Base-by-base conservation (phyloP, 108 stramenopile species). In the Conticribra guillardii region DNA sequence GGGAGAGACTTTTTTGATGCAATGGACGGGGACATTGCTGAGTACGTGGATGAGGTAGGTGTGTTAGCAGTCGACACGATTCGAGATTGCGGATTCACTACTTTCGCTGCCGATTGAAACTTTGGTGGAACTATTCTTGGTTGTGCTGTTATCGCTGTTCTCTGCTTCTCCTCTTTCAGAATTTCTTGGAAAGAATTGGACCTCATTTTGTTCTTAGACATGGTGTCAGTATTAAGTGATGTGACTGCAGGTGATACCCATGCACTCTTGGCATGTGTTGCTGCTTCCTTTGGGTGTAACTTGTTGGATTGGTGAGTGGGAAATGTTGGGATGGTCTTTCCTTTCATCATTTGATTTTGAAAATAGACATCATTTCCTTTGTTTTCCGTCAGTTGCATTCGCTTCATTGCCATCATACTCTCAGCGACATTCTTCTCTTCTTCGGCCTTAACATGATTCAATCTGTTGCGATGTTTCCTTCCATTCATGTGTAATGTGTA, bases 381-480 rank as follows among this genome's bases (percentile, higher is more conserved):
- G 32, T 57, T 74, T 26, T 76, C 59, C 49, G 68, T 68, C 2
- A 81, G 41, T 52, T 73, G 65, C 72, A 82, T 83, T n/a, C 71
- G 76, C 53, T 82, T 79, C 67, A 65, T 64, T 54, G 60, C 82
- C 85, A 89, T 84, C 62, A 89, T 86, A 14, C 70, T 53, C 44
- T 76, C 72, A 32, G 88, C 84, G 9, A 86, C 85, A 33, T 50
- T 57, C 33, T 72, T 66, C 62, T 90, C 80, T 45, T 91, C 93
- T 17, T 82, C 81, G 28, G 87, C 85, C 17, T 67, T 80, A 22
- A 50, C 63, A 49, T 91, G 90, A n/a, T 59, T 60, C 30, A 84
- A 69, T 33, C 87, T 73, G 79, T 94, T 94, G 29, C 93, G 72
- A 61, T 94, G 93, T 61, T 90, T 94, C 55, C 89, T 76, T 45